Evolutionary conservation across 441 rosid species (phyloP).

Genomic region (Dalechampia spathulata): DNA sequence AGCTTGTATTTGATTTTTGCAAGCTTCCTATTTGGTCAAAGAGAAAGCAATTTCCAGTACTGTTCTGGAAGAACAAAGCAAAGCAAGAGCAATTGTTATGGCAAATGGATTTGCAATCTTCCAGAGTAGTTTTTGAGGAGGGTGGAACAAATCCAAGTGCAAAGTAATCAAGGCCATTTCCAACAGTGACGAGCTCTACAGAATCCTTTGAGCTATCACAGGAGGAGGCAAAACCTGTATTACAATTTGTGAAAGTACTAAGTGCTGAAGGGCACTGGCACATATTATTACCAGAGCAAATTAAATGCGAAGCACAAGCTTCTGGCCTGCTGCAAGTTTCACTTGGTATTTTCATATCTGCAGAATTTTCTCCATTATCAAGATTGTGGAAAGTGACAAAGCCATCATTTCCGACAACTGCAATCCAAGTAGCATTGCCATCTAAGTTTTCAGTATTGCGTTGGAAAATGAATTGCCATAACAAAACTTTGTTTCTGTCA

Average conservation of each 20-base stretch:
- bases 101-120: slow-evolving; percentile 66
- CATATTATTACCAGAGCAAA: slow-evolving; percentile 42
- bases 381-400: slow-evolving; percentile 51
- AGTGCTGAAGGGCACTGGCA: slow-evolving; percentile 67
- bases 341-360: slow-evolving; percentile 47
- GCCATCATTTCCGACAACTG: slow-evolving; percentile 57
- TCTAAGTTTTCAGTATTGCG: slow-evolving; percentile 23
- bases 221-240: slow-evolving; percentile 48
- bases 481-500: slow-evolving; percentile 38
- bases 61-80: slow-evolving; percentile 63
- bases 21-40: slow-evolving; percentile 70
- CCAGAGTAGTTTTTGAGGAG: slow-evolving; percentile 43
- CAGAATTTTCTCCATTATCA: slow-evolving; percentile 13
- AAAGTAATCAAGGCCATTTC: slow-evolving; percentile 49
- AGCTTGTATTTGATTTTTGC: slow-evolving; percentile 25
- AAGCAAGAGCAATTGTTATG: slow-evolving; percentile 65
- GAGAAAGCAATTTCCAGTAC: slow-evolving; percentile 67
- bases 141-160: slow-evolving; percentile 57
- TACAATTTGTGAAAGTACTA: slow-evolving; percentile 39
- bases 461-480: slow-evolving; percentile 51
- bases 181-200: slow-evolving; percentile 44
- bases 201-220: slow-evolving; percentile 32
- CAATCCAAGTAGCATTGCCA: slow-evolving; percentile 62
- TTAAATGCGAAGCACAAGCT: slow-evolving; percentile 52
- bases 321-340: slow-evolving; percentile 64